These are phyloP conservation scores for Wallacemonas collosoma DNA, from an alignment of 208 protist genomes.

Conservation along the genomic window DNA sequence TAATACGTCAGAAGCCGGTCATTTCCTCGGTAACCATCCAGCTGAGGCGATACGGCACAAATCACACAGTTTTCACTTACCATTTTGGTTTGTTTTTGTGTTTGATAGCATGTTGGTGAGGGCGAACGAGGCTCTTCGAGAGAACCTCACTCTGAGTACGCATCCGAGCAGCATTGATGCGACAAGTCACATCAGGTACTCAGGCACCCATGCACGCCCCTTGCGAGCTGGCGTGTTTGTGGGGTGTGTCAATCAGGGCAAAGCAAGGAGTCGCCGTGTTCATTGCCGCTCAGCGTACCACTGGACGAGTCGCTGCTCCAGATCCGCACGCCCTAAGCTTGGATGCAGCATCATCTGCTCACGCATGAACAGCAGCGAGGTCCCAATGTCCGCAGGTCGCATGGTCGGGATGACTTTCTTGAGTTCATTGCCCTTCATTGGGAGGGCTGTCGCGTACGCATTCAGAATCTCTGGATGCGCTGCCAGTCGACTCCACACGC, in stretches of 20 bases:
- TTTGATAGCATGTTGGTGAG: not conserved
- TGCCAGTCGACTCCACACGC: constrained; percentile 40
- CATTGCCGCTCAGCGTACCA: not conserved
- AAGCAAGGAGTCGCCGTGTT: not conserved
- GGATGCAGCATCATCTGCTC: constrained; percentile 62
- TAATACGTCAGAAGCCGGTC: too few species aligned
- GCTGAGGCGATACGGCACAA: too few species aligned
- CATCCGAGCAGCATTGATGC: too few species aligned
- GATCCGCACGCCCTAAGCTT: constrained; percentile 26
- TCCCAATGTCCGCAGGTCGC: constrained; percentile 47
- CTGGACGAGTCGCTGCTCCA: constrained; percentile 22
- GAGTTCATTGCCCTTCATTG: constrained; percentile 73
- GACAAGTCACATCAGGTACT: too few species aligned
- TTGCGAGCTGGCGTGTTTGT: too few species aligned
- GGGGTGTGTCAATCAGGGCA: not conserved
- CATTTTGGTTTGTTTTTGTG: not conserved
- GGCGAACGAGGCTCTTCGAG: too few species aligned
- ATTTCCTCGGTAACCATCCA: too few species aligned
- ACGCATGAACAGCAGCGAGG: constrained; percentile 51
- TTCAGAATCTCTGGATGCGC: constrained; percentile 44
- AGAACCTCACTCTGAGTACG: too few species aligned
- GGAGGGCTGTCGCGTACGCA: constrained; percentile 47
- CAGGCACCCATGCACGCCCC: too few species aligned
- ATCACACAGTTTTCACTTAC: too few species aligned
- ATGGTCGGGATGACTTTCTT: constrained; percentile 42